Evolutionary conservation across 805 yeast genomes (phyloP).

Genomic region (Starmerella etchellsii): DNA sequence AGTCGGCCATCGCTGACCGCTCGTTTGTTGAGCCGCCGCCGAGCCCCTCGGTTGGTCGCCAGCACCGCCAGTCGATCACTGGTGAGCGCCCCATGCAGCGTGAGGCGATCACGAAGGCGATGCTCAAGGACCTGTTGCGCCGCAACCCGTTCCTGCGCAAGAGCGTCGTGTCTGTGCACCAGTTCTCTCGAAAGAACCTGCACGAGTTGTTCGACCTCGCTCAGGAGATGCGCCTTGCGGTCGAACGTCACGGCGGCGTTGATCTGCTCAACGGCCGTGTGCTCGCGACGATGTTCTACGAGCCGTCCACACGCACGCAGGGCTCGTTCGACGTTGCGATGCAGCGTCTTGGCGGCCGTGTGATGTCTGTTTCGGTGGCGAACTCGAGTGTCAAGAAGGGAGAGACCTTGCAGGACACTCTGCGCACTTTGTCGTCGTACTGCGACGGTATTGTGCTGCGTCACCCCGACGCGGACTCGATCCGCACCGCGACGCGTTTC

Average conservation of each 20-base stretch:
- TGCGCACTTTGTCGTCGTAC: slow-evolving; percentile 87
- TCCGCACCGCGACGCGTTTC: slow-evolving; percentile 87
- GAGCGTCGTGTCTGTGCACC: slow-evolving; percentile 77
- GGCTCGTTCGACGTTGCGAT: slow-evolving; percentile 97
- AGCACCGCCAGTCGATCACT: slow-evolving; percentile 20
- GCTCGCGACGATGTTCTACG: slow-evolving; percentile 90
- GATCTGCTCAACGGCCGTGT: slow-evolving; percentile 84
- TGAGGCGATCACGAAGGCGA: slow-evolving; percentile 42
- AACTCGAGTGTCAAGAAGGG: slow-evolving; percentile 97
- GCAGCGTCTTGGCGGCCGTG: slow-evolving; percentile 99
- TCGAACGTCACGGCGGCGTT: slow-evolving; percentile 89
- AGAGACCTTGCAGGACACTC: slow-evolving; percentile 93
- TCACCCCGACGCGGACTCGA: slow-evolving; percentile 88
- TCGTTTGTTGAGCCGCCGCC: slow-evolving; percentile 1
- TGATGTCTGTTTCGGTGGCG: slow-evolving; percentile 69
- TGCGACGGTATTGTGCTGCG: slow-evolving; percentile 94
- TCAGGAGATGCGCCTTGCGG: slow-evolving; percentile 93
- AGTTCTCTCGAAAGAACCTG: slow-evolving; percentile 74
- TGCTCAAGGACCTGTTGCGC: slow-evolving; percentile 64
- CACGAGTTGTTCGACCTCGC: slow-evolving; percentile 93
- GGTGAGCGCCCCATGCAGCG: slow-evolving; percentile 24
- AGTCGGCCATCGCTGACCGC: neutral
- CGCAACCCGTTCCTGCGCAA: slow-evolving; percentile 85
- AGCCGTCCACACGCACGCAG: slow-evolving; percentile 95
- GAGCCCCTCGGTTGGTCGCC: slow-evolving; percentile 15